Evolutionary conservation across 2,329 filamentous ascomycete genomes (phyloP), one percentile per base, ranked within the genome.

Genomic region (Acrocalymma vagum): DNA sequence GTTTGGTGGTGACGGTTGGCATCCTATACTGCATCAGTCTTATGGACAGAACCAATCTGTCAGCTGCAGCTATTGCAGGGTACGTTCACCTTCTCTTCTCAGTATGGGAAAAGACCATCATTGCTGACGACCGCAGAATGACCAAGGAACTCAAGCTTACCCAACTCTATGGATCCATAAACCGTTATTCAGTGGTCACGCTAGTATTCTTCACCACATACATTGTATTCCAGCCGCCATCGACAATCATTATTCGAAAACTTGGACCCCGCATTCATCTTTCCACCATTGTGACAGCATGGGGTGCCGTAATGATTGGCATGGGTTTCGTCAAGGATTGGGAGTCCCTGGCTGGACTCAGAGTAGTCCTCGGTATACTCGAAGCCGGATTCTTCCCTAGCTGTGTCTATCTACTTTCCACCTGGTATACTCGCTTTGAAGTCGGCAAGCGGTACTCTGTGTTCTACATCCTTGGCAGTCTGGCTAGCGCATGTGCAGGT

Each of bases 21-120:
- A 67, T 80, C 51, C 79, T 90, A 72, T 92, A 92, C 68, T 89
- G 86, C 63, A 77, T 89, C 55, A 86, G 81, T 51, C 72, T 93
- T 44, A 88, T 93, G 83, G 89, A 94, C 62, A 78, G 89, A 21
- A 90, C 86, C 2, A 93, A 93, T 67, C 71, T 92, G 63, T 82
- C 82, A n/a, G 76, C 82, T 15, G 88, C 87, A 26, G 82, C 82
- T 29, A 86, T 93, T 63, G 88, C 89, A 14, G 88, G 79, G 77
- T 79, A 59, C 39, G 63, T 53, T 10, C 13, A 25, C 5, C n/a
- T 11, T 14, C 14, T 10, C 4, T 18, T 9, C 39, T 62, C 16
- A 34, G 46, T 3, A 9, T 9, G 26, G 8, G 8, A 7, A 14
- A 8, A 8, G 9, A 5, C 20, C 10, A 18, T 21, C 17, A 4